A percentile compares a stretch with the other conserved stretches of the same genome.
Conservation (phyloP, 176 grass and related monocot genomes). For the Ananas comosus region DNA sequence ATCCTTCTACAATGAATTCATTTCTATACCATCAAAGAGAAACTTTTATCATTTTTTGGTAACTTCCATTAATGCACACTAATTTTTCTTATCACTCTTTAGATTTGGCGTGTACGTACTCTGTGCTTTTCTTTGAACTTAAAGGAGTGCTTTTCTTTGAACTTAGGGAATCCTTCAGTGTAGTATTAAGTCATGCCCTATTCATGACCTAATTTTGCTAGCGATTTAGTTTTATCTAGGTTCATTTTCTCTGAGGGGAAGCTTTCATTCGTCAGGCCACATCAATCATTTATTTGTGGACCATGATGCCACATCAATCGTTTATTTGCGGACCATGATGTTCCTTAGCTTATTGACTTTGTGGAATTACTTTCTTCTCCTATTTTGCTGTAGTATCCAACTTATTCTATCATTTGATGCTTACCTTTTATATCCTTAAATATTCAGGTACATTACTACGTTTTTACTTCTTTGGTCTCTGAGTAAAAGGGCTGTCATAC, state of each 20-base stretch:
- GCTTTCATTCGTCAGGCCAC: no score
- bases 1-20: background rate
- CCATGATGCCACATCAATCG: no score
- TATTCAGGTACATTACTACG: conserved; percentile 61
- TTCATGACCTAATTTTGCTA: no score
- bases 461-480: conserved; percentile 71
- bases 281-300: no score
- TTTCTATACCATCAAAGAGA: background rate
- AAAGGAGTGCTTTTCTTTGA: background rate
- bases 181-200: no score
- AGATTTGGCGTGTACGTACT: background rate
- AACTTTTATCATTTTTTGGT: background rate
- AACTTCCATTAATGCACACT: background rate
- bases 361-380: no score
- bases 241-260: no score
- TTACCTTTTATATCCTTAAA: background rate
- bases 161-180: no score
- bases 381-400: background rate
- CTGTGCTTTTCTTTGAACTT: background rate
- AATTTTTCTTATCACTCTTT: conserved; percentile 11
- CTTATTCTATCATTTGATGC: background rate
- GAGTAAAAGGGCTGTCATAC: conserved; percentile 66
- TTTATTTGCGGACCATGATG: no score
- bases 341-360: no score
- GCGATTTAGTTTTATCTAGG: no score